Evolutionary conservation across 768 basidiomycete species (phyloP), one percentile per base, ranked within the genome.

Genomic region (Collybia sordida): DNA sequence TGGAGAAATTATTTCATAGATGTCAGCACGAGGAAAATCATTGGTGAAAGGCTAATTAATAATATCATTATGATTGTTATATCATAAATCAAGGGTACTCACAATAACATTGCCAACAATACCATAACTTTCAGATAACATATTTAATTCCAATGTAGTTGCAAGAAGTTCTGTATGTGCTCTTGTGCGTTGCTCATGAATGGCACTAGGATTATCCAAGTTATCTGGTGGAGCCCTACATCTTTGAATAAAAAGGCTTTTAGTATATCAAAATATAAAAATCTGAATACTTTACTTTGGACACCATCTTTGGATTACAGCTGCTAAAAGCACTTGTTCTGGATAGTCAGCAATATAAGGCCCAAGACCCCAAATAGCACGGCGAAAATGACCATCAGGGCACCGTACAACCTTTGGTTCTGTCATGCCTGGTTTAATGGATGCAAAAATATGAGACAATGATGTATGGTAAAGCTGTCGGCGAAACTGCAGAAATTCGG

Each of bases 61-160:
- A 4, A 38, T 15, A 14, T 4, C n/a, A 19, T 15, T 19, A 5
- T 15, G 37, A 38, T 6, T 38, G n/a, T 38, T 3, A 23, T 23
- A 9, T 23, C 22, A 22, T 40, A 18, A 9, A 7, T 12, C 8
- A 15, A 27, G n/a, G 19, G 8, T 63, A 64, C 17, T 7, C 50
- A 73, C 73, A 5, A 68, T 37, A 23, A 73, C 47, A 40, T 71
- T 65, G 2, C 18, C 48, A 47, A 60, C 49, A 44, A 73, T 59
- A 0, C 73, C 70, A 52, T 64, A 72, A 14, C n/a, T 15, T n/a
- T 38, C 37, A 38, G 4, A 6, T 4, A 5, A 15, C 14, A n/a
- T 38, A 22, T 24, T 5, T 38, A 56, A 14, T 47, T 38, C 39
- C 37, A 55, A 59, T 9, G 42, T 45, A 2, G 52, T 45, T 1